Conservation (phyloP, 805 yeast species). For the Metschnikowia baotianmanensis region DNA sequence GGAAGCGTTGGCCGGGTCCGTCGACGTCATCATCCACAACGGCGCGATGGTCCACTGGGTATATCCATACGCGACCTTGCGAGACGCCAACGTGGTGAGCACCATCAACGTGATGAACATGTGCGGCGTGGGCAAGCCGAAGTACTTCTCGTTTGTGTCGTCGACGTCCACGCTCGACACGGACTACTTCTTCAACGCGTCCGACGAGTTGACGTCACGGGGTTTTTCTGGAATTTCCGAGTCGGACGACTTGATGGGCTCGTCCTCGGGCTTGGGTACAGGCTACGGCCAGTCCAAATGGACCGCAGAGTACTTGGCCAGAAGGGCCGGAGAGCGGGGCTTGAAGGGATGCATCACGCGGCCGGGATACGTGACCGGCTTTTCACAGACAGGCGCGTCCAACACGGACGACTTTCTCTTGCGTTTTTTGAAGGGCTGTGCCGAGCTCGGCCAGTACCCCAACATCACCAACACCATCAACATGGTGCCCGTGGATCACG, state of each 20-base stretch:
- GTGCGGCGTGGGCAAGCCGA: conserved; percentile 78
- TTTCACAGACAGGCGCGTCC: conserved; percentile 76
- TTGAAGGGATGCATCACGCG: conserved; percentile 85
- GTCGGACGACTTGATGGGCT: conserved; percentile 78
- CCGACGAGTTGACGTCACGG: conserved; percentile 62
- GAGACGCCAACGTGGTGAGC: conserved; percentile 91
- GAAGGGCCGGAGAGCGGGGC: conserved; percentile 87
- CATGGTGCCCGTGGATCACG: conserved; percentile 98
- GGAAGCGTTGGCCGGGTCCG: conserved; percentile 50
- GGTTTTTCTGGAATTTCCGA: conserved; percentile 79
- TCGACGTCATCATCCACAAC: conserved; percentile 89
- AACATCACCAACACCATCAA: conserved; percentile 84
- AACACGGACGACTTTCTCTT: conserved; percentile 96
- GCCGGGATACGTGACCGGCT: conserved; percentile 96
- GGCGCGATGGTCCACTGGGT: conserved; percentile 99
- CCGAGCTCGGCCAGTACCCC: conserved; percentile 83
- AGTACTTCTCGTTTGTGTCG: conserved; percentile 85
- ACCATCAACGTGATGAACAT: conserved; percentile 80
- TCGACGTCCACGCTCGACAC: conserved; percentile 93
- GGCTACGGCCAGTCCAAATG: conserved; percentile 99
- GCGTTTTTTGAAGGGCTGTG: conserved; percentile 92
- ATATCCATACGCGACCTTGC: conserved; percentile 83
- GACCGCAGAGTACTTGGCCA: conserved; percentile 89
- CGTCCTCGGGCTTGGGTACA: conserved; percentile 75
- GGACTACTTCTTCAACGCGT: conserved; percentile 70